Base-by-base conservation (phyloP, 257 asterid genomes). In the Leonotis leonurus region DNA sequence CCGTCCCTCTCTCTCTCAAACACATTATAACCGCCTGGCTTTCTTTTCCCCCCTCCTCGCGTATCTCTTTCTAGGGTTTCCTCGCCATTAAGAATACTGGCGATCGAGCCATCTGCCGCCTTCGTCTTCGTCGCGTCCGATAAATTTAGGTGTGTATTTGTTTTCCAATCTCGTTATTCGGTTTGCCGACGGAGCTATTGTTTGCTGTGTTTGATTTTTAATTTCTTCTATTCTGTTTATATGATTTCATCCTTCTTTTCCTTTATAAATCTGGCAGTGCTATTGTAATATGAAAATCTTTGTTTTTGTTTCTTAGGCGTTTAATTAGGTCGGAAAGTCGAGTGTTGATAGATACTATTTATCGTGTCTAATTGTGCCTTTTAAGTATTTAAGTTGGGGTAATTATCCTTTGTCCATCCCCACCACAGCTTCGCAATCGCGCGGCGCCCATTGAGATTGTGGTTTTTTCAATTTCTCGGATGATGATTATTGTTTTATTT, bases 41-140 rank as follows among this genome's bases (percentile, higher is more conserved):
- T 49, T 41, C 77, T 33, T 67, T 43, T 54, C 20, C 18, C 49
- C 72, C 53, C 60, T 46, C 64, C 40, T 65, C 22, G 62, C 26
- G 25, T 66, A 35, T 65, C 62, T 49, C 17, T 27, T 54, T 45
- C 78, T 78, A 81, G 87, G 87, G 83, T 81, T 81, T 73, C 76
- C 73, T 11, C 81, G 40, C 70, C 16, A 63, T 26, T 44, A 5
- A 44, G 41, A 60, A 17, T 36, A 45, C 45, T 64, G 67, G 60
- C 77, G 72, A 73, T 78, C 79, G 70, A 14, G 37, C 36, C 21
- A 55, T 63, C 70, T 50, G 18, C 72, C 75, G 70, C 46, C 35
- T 53, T 65, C 72, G 32, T 51, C 26, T 48, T 33, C 48, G 32
- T 29, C 69, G 16, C 65, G 36, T 55, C 69, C 69, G 41, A 65